Evolutionary conservation across 768 basidiomycete species (phyloP), one percentile per base, ranked within the genome.

Genomic region (Favolaschia claudopus): DNA sequence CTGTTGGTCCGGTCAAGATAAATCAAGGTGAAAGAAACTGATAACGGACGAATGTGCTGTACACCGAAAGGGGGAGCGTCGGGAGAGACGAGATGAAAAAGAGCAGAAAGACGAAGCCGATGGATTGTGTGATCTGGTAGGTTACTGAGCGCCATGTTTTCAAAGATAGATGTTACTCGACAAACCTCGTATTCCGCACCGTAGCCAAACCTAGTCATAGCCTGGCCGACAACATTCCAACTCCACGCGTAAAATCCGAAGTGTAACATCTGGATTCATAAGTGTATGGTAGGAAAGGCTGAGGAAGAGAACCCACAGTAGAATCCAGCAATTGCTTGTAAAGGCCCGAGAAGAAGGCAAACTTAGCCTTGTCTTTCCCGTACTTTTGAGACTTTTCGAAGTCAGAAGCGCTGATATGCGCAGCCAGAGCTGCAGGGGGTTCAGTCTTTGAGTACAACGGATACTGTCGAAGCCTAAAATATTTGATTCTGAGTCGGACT

Each of bases 321-420:
- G 89, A 90, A 58, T 91, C 91, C 20, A 93, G 68, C 40, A 79
- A 64, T 69, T 95, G 92, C 68, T 88, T 89, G 73, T 86, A 90
- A 49, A 95, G 63, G 1, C 89, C 86, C 0, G 90, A 87, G 65
- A 92, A 69, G 36, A 96, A 74, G 3, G 89, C 85, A 72, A 91
- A 96, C 67, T 84, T 84, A 12, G 95, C 92, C 76, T 97, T 97
- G 82, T 95, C 92, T 47, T 83, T 86, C 19, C 95, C 94, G 76
- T 99, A 99, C 37, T 82, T 77, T 72, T 99, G 96, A 0, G 94
- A 95, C 68, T 97, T 97, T 60, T 86, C 80, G 73, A 96, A 96
- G 14, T 86, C 87, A 3, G 89, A 85, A 10, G 76, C 70, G 15
- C 83, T 81, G 66, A 96, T 88, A 70, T 94, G 89, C 2, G 74